phyloP scores from a whole-genome alignment of 2,329 filamentous ascomycete genomes.

The Furcasterigmium furcatum region DNA sequence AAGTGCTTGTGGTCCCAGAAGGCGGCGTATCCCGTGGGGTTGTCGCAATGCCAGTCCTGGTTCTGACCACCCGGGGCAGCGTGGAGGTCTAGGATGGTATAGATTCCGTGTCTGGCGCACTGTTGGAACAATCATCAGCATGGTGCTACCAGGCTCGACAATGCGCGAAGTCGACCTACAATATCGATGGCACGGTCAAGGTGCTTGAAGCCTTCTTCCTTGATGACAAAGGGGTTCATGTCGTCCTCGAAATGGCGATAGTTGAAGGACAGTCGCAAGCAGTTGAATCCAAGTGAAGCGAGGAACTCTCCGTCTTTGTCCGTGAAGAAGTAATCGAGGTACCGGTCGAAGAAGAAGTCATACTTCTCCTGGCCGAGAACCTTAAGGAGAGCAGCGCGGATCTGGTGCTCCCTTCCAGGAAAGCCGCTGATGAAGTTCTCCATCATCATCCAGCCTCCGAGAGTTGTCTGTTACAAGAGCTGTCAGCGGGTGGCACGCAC shows the following conservation, averaged over 20 bases:
- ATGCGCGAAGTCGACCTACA: background rate
- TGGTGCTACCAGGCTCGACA: no score
- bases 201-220: constrained; percentile 43
- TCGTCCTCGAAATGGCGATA: constrained; percentile 55
- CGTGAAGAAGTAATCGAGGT: constrained; percentile 56
- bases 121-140: constrained; percentile 20
- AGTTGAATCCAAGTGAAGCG: constrained; percentile 52
- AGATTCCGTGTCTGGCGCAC: constrained; percentile 37
- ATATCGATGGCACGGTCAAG: constrained; percentile 45
- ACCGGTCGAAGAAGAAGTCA: constrained; percentile 57
- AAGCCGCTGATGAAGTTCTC: constrained; percentile 65
- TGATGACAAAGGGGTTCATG: constrained; percentile 43
- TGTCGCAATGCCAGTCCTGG: constrained; percentile 44
- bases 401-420: constrained; percentile 53
- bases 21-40: constrained; percentile 29
- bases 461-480: constrained; percentile 14
- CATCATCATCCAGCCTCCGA: constrained; percentile 38
- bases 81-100: constrained; percentile 42
- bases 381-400: constrained; percentile 48
- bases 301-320: constrained; percentile 57
- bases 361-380: constrained; percentile 54
- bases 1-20: constrained; percentile 46
- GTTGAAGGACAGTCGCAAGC: constrained; percentile 58
- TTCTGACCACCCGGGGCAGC: constrained; percentile 42
- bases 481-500: background rate